Base-by-base conservation (phyloP, 768 basidiomycete species). In the Auricularia heimuer region DNA sequence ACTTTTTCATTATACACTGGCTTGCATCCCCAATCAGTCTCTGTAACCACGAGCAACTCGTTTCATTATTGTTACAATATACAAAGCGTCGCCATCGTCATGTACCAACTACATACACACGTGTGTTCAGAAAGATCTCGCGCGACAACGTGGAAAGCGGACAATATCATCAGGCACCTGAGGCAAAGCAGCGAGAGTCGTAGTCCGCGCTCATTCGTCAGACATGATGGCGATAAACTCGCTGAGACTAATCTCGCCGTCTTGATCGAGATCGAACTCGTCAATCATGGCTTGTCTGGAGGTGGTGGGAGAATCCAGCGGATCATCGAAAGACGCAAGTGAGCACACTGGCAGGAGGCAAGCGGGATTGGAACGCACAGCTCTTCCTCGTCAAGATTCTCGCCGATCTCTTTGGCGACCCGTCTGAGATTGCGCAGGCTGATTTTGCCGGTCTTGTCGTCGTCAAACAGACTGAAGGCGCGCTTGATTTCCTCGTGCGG, bases 241-340 rank as follows among this genome's bases (percentile, higher is more conserved):
- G 72, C 92, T 87, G 73, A 95, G 90, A 72, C 87, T 94, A 75
- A 98, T 98, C 78, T 96, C 96, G 35, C 95, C 94, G 69, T 99
- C 97, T 74, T 94, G 89, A 78, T 99, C 97, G 33, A 99, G 85
- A 76, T 99, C 97, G 73, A 99, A 99, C 77, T 99, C 97, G 71
- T 99, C 97, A 72, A 99, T 99, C 97, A 99, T 99, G 29, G 97
- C 97, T 86, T 98, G 94, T 69, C 96, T 98, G 70, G 39, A 65
- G 65, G 69, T 70, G 66, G 69, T 70, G 66, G 69, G 69, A 71
- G 72, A 14, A 42, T 42, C 8, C 39, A 42, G 7, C 39, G 14
- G 29, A 60, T 24, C 29, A 56, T 47, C 42, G 16, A 42, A 42
- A 34, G 45, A 36, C 33, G 58, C 44, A 42, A 3, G 56, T 37